Base-by-base conservation (phyloP, 495 filamentous ascomycete species). In the Daldinia bambusicola region DNA sequence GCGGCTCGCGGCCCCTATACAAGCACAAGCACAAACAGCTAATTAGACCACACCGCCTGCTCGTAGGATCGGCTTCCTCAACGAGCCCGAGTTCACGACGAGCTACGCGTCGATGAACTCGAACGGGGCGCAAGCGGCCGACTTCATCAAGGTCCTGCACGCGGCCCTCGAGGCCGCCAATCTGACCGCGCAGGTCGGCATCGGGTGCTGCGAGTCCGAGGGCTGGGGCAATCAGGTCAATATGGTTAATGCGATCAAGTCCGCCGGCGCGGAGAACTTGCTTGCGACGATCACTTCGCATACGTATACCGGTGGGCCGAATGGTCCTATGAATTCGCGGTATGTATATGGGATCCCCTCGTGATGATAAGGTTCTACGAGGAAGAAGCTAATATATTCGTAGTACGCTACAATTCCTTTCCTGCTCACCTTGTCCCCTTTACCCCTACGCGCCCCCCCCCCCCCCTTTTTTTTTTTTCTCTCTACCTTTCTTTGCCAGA, bases 11-110 rank as follows among this genome's bases (percentile, higher is more conserved):
- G 6, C 34, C 38, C 20, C 37, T 32, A 34, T 13, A n/a, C 79
- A 36, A 40, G 16, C 14, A n/a, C n/a, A n/a, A n/a, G n/a, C n/a
- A n/a, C n/a, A n/a, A n/a, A n/a, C n/a, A n/a, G n/a, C 70, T 66
- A 12, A 71, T 81, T 63, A 77, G 78, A 26, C 26, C 26, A 1
- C 26, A 37, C 57, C 37, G 70, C 4, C n/a, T n/a, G 0, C 20
- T 53, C 50, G 30, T 16, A 77, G 75, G 2, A 65, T 78, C 41
- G 76, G 76, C n/a, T 74, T 76, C 56, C 74, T 82, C 53, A 82
- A 82, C 69, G 80, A 82, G 71, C 80, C 80, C 55, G 79, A 82
- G 65, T 80, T 76, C 73, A 74, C 74, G 20, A 70, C 80, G 22
- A 67, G 72, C 66, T 81, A 82, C 68, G 80, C 80, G 12, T 72